These are phyloP conservation scores for Penicillium sp. DNA, from an alignment of 2,329 filamentous ascomycete species.

Conservation along the genomic window DNA sequence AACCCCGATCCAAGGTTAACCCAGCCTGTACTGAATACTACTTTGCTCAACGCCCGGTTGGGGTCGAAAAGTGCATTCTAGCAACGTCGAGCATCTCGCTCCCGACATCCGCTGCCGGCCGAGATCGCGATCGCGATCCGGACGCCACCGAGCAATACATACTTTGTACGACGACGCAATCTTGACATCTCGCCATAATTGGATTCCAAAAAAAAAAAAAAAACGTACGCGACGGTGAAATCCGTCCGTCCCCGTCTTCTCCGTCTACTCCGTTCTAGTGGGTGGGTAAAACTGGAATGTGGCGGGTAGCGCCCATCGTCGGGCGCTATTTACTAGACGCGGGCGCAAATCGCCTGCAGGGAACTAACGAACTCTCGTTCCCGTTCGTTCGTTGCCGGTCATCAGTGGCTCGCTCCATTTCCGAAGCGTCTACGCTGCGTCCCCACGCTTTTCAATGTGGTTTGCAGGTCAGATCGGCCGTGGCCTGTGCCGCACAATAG, in stretches of 20 bases:
- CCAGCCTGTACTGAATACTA: too few relatives aligned
- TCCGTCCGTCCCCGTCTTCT: background rate
- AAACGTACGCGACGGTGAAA: background rate
- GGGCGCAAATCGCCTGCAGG: background rate
- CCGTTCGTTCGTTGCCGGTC: background rate
- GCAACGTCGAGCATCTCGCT: background rate
- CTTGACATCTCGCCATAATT: background rate
- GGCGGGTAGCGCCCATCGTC: background rate
- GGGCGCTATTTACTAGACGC: background rate
- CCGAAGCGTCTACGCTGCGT: background rate
- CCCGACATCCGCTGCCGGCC: background rate
- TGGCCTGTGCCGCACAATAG: background rate
- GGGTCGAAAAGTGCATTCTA: background rate
- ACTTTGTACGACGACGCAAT: too few relatives aligned
- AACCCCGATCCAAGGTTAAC: too few relatives aligned
- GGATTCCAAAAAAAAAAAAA: background rate
- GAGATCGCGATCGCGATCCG: slow-evolving; percentile 7
- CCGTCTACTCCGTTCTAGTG: background rate
- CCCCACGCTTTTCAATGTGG: background rate
- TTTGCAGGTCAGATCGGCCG: background rate
- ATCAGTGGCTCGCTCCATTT: background rate
- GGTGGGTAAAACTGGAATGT: background rate
- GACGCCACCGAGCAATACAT: background rate
- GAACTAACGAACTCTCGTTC: background rate
- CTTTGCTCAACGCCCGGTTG: background rate